Base-by-base conservation (phyloP, 1,284 basidiomycete species). In the Xerocomus nothofagi region DNA sequence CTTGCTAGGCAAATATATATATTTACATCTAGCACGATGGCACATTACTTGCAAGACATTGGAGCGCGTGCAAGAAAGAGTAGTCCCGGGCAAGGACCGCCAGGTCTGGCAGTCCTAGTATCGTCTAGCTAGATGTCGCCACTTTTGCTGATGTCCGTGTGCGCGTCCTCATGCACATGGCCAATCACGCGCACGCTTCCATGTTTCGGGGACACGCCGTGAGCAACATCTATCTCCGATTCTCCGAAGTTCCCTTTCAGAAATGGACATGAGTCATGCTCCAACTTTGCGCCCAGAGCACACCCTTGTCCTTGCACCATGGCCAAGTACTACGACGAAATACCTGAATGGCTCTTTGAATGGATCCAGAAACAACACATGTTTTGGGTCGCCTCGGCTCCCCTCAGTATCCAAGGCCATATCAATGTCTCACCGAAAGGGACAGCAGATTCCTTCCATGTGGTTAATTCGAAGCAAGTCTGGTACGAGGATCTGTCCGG, bases 401-500 rank as follows among this genome's bases (percentile, higher is more conserved):
- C 80, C 24, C 65, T 81, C 9, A 68, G 63, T 24, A 53, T 51
- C 10, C 61, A 68, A 7, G 80, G 77, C 0, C 80, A 81, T 54
- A 68, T 82, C 55, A 81, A 81, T 50, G 57, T 82, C 39, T 80
- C 78, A 1, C 78, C 79, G 0, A 81, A 82, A 58, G 77, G 77
- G 8, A 63, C 73, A 27, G 62, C 68, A 23, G 74, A 74, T 2
- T 74, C 70, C 5, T 78, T 82, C 54, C 72, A 77, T 44, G 58
- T 81, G 38, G 69, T 73, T 12, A 68, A 74, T 49, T 57, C 67
- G 41, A 75, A 62, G 21, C 70, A 61, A 9, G 74, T 79, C 20
- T 81, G 79, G 77, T 81, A 81, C 51, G 74, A 81, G 49, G 80
- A 82, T 59, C 57, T 80, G 39, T 71, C 71, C 7, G 80, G 79